Conservation (phyloP, 305 asterid species). For the Fraxinus latifolia region DNA sequence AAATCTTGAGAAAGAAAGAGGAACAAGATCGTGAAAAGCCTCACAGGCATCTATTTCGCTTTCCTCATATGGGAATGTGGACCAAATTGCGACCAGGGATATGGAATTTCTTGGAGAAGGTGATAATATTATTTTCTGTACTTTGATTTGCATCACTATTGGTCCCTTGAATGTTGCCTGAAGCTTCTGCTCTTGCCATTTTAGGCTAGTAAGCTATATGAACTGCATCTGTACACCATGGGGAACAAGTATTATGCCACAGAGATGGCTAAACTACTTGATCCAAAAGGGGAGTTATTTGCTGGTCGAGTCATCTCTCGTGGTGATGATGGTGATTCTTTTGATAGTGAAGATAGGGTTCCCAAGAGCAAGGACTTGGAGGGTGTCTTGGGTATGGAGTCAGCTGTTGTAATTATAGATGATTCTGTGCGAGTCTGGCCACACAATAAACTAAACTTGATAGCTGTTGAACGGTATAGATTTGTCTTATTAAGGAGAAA, state of each 20-base stretch:
- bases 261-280: conserved; percentile 97
- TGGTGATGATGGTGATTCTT: conserved; percentile 81
- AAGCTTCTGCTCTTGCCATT: conserved; percentile 25
- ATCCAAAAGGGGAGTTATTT: conserved; percentile 90
- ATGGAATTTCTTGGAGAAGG: conserved; percentile 98
- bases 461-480: conserved; percentile 81
- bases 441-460: conserved; percentile 74
- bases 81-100: conserved; percentile 96
- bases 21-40: conserved; percentile 86
- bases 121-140: conserved; percentile 12
- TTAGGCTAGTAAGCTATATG: conserved; percentile 84
- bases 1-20: conserved; percentile 86
- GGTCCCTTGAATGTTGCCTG: conserved; percentile 13
- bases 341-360: conserved; percentile 78
- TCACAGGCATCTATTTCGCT: conserved; percentile 74
- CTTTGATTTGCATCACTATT: conserved; percentile 10
- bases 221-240: conserved; percentile 94
- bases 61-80: conserved; percentile 99
- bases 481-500: conserved; percentile 6
- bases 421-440: conserved; percentile 98
- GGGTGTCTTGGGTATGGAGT: conserved; percentile 95
- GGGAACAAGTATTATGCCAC: conserved; percentile 97
- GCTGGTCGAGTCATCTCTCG: conserved; percentile 91
- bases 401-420: conserved; percentile 82
- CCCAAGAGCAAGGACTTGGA: conserved; percentile 90